These are phyloP conservation scores for Pythium dissimile DNA, from an alignment of 352 stramenopile species.

Conservation along the genomic window DNA sequence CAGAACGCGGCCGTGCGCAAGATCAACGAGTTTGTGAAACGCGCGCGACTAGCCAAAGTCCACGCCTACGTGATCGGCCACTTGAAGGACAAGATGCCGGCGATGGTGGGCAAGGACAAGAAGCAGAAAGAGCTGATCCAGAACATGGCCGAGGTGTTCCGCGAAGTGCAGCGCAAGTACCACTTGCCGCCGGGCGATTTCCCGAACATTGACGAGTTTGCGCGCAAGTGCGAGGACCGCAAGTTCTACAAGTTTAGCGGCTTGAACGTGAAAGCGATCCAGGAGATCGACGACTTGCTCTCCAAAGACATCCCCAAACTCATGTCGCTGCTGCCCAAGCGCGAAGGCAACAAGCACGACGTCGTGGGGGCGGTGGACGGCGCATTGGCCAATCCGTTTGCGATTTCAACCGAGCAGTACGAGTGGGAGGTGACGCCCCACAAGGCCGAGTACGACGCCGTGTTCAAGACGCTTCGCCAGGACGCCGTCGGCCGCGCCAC, in stretches of 20 bases:
- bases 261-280: slow-evolving; percentile 93
- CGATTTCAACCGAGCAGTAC: slow-evolving; percentile 10
- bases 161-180: slow-evolving; percentile 97
- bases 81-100: slow-evolving; percentile 95
- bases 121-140: slow-evolving; percentile 95
- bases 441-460: slow-evolving; percentile 79
- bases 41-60: slow-evolving; percentile 92
- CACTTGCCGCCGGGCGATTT: slow-evolving; percentile 95
- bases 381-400: slow-evolving; percentile 33
- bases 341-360: slow-evolving; percentile 27
- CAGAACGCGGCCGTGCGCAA: slow-evolving; percentile 95
- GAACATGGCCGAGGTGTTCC: slow-evolving; percentile 94
- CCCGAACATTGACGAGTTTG: slow-evolving; percentile 90
- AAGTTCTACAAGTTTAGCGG: slow-evolving; percentile 92
- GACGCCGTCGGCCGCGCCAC: slow-evolving; percentile 56
- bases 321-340: slow-evolving; percentile 74
- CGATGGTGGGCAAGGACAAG: slow-evolving; percentile 96
- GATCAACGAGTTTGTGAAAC: slow-evolving; percentile 95
- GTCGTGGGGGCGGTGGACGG: slow-evolving; percentile 4
- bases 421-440: slow-evolving; percentile 69
- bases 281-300: slow-evolving; percentile 98
- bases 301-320: slow-evolving; percentile 95
- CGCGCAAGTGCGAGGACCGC: slow-evolving; percentile 66
- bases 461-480: slow-evolving; percentile 71
- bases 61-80: slow-evolving; percentile 98